Evolutionary conservation across 352 stramenopile species (phyloP).

Genomic region (Blastocystis hominis): DNA sequence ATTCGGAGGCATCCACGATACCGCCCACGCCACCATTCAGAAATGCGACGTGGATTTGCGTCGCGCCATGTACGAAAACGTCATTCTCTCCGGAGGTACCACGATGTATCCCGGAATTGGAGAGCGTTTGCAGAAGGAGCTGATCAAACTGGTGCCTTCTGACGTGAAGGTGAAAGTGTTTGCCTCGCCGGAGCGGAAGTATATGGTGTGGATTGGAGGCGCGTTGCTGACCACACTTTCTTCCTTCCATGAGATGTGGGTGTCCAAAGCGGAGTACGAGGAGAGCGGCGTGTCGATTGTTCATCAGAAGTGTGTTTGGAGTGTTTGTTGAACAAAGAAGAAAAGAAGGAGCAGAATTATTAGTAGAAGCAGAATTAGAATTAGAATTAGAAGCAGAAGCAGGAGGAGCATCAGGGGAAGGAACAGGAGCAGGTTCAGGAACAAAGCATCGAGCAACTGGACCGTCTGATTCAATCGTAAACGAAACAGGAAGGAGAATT

Average conservation of each 20-base stretch:
- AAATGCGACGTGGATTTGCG: slow-evolving; percentile 81
- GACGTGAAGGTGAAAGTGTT: slow-evolving; percentile 92
- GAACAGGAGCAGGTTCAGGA: neutral
- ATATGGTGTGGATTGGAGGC: slow-evolving; percentile 92
- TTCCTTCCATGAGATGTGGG: slow-evolving; percentile 96
- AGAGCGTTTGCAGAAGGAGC: slow-evolving; percentile 82
- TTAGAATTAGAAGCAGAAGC: too few species aligned
- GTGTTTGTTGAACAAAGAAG: neutral
- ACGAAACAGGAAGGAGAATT: neutral
- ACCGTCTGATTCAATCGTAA: neutral
- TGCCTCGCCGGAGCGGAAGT: slow-evolving; percentile 80
- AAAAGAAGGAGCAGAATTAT: neutral
- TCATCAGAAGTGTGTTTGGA: slow-evolving; percentile 84
- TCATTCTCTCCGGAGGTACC: slow-evolving; percentile 86
- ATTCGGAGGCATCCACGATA: slow-evolving; percentile 74
- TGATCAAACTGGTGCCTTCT: slow-evolving; percentile 76
- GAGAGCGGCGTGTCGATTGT: slow-evolving; percentile 88
- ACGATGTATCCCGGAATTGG: slow-evolving; percentile 88
- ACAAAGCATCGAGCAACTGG: neutral
- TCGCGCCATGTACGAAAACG: slow-evolving; percentile 86
- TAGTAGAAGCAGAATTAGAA: too few species aligned
- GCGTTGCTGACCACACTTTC: slow-evolving; percentile 88
- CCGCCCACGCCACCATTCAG: slow-evolving; percentile 77
- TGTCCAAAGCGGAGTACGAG: slow-evolving; percentile 91
- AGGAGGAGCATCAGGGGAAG: too few species aligned